Percentiles rank a stretch among this genome's conserved stretches.
These are phyloP conservation scores for Pinguiococcus pyrenoidosus DNA, from an alignment of 108 stramenopile genomes.

Conservation along the genomic window DNA sequence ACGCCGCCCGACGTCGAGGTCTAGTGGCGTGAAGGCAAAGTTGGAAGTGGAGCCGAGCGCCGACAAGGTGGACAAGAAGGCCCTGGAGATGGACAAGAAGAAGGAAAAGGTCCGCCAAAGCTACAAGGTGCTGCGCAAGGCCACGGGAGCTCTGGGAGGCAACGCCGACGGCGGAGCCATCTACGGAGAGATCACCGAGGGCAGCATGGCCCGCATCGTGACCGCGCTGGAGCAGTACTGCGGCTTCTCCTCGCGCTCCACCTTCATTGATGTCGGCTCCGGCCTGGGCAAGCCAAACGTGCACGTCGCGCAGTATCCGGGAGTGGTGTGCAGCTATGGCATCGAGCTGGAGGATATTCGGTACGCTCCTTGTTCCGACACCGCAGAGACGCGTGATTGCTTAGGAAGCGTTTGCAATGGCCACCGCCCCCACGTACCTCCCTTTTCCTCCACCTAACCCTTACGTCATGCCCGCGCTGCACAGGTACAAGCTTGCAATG, in stretches of 20 bases:
- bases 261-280: slow-evolving; percentile 91
- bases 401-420: background rate
- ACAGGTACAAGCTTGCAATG: background rate
- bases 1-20: too few relatives aligned
- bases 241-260: slow-evolving; percentile 47
- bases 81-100: too few relatives aligned
- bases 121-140: slow-evolving; percentile 39
- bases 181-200: slow-evolving; percentile 80
- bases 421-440: background rate
- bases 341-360: slow-evolving; percentile 73
- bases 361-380: slow-evolving; percentile 58
- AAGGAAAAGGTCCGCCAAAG: too few relatives aligned
- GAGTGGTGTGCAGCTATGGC: slow-evolving; percentile 35
- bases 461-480: background rate
- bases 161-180: slow-evolving; percentile 71
- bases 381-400: slow-evolving; percentile 17
- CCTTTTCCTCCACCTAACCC: too few relatives aligned
- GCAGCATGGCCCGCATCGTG: slow-evolving; percentile 52
- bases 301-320: slow-evolving; percentile 60
- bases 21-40: too few relatives aligned
- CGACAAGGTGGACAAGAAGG: too few relatives aligned
- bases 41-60: too few relatives aligned
- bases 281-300: slow-evolving; percentile 95
- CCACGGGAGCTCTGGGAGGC: slow-evolving; percentile 73
- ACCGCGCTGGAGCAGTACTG: slow-evolving; percentile 58